Evolutionary conservation across 495 filamentous ascomycete species (phyloP).

Genomic region (Penicillium simplicissimum): DNA sequence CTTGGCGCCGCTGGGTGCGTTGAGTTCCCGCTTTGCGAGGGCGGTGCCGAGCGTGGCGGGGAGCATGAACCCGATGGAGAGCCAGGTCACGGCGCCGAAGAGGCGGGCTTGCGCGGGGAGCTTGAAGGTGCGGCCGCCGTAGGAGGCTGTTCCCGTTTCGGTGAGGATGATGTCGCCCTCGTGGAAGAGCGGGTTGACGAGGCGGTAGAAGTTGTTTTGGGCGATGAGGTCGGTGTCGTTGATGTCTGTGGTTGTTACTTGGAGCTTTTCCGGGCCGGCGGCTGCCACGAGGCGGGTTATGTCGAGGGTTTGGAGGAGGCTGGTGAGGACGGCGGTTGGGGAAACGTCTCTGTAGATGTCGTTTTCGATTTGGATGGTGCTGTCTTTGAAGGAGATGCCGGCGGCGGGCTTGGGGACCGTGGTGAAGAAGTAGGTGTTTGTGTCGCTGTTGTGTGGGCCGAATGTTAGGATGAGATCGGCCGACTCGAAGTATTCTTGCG

Average conservation of each 20-base stretch:
- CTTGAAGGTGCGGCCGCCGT: constrained; percentile 33
- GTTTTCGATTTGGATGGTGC: constrained; percentile 32
- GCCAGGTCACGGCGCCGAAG: constrained; percentile 42
- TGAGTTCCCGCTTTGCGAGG: constrained; percentile 42
- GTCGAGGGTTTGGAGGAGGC: constrained; percentile 26
- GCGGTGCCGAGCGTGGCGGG: constrained; percentile 50
- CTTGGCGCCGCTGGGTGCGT: constrained; percentile 18
- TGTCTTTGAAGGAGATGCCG: constrained; percentile 32
- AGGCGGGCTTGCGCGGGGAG: constrained; percentile 32
- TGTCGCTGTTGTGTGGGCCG: constrained; percentile 38
- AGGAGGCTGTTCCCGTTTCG: constrained; percentile 43
- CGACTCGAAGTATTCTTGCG: constrained; percentile 30
- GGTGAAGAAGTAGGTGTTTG: constrained; percentile 38
- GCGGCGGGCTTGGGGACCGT: constrained; percentile 28
- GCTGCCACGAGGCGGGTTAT: constrained; percentile 16
- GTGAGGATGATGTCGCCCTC: constrained; percentile 42
- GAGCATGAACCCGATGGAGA: constrained; percentile 51
- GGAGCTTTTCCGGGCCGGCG: constrained; percentile 17
- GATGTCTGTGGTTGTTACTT: constrained; percentile 15
- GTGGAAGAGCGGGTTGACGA: constrained; percentile 31
- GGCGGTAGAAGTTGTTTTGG: constrained; percentile 36
- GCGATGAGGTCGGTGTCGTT: constrained; percentile 23
- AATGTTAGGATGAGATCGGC: constrained; percentile 38
- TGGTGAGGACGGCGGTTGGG: constrained; percentile 18
- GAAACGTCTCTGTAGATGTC: constrained; percentile 30